These are phyloP conservation scores for Pichia insulana DNA, from an alignment of 805 yeast genomes.

Conservation along the genomic window DNA sequence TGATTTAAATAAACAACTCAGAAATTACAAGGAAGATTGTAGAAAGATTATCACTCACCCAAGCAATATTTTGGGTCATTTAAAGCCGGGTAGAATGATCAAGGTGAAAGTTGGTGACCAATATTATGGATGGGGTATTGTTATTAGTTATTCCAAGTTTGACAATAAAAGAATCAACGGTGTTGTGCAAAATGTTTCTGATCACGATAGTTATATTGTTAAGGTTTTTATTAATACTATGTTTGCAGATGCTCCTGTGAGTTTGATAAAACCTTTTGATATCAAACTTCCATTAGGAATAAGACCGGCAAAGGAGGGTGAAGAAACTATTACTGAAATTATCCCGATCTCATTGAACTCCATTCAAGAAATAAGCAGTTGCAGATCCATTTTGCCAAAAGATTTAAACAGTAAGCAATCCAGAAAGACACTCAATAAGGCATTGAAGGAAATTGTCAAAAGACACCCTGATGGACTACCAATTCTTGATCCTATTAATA, in stretches of 20 bases:
- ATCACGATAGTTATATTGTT: constrained; percentile 85
- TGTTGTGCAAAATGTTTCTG: constrained; percentile 51
- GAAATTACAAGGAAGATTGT: constrained; percentile 63
- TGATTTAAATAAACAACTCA: constrained; percentile 67
- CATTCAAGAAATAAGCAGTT: constrained; percentile 64
- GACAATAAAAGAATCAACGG: constrained; percentile 37
- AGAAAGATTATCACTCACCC: constrained; percentile 87
- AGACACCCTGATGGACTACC: constrained; percentile 90
- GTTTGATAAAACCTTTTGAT: constrained; percentile 65
- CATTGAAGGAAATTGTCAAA: constrained; percentile 69
- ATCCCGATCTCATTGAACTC: constrained; percentile 82
- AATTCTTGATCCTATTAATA: constrained; percentile 79
- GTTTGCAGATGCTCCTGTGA: constrained; percentile 79
- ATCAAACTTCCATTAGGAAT: constrained; percentile 84
- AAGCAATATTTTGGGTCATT: constrained; percentile 68
- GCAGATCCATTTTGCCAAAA: constrained; percentile 73
- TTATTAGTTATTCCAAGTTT: constrained; percentile 58
- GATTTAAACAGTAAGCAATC: constrained; percentile 53
- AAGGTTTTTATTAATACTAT: constrained; percentile 73
- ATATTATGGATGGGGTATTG: constrained; percentile 97
- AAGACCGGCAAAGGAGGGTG: constrained; percentile 71
- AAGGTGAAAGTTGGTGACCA: constrained; percentile 51
- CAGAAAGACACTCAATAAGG: constrained; percentile 57
- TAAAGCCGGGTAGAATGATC: constrained; percentile 83
- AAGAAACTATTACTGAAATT: constrained; percentile 61